Evolutionary conservation across 1,284 basidiomycete genomes (phyloP).

Genomic region (Papiliotrema nemorosa): DNA sequence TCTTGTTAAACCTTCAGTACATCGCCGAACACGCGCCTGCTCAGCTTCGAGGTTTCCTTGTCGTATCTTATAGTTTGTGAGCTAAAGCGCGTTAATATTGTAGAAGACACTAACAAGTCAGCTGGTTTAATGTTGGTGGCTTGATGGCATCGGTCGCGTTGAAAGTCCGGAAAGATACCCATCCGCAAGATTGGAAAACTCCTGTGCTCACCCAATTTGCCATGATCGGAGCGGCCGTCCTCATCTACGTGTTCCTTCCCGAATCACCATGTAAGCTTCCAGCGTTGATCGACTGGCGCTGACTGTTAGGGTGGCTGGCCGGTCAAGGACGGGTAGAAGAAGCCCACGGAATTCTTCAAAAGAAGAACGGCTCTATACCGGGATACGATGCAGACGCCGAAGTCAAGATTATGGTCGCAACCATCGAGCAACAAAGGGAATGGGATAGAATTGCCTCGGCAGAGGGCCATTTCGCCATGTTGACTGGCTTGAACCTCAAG

Average conservation of each 20-base stretch:
- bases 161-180: not conserved
- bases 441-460: not conserved
- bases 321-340: slow-evolving; percentile 13
- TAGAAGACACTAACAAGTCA: too few relatives aligned
- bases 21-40: slow-evolving; percentile 6
- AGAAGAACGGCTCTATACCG: slow-evolving; percentile 19
- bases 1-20: not conserved
- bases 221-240: slow-evolving; percentile 11
- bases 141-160: not conserved
- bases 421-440: slow-evolving; percentile 20
- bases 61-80: slow-evolving; percentile 2
- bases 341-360: slow-evolving; percentile 12
- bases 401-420: slow-evolving; percentile 18
- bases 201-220: not conserved
- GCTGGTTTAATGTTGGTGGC: slow-evolving; percentile 1
- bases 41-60: slow-evolving; percentile 3
- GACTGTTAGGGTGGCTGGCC: slow-evolving; percentile 11
- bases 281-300: too few relatives aligned
- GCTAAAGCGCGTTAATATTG: too few relatives aligned
- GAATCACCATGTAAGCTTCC: slow-evolving; percentile 19
- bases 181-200: slow-evolving; percentile 1
- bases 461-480: not conserved
- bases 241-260: slow-evolving; percentile 18
- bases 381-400: slow-evolving; percentile 32
- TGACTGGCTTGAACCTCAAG: slow-evolving; percentile 16